Evolutionary conservation across 2,329 filamentous ascomycete species (phyloP).

Genomic region (Taxawa tesnikishii): DNA sequence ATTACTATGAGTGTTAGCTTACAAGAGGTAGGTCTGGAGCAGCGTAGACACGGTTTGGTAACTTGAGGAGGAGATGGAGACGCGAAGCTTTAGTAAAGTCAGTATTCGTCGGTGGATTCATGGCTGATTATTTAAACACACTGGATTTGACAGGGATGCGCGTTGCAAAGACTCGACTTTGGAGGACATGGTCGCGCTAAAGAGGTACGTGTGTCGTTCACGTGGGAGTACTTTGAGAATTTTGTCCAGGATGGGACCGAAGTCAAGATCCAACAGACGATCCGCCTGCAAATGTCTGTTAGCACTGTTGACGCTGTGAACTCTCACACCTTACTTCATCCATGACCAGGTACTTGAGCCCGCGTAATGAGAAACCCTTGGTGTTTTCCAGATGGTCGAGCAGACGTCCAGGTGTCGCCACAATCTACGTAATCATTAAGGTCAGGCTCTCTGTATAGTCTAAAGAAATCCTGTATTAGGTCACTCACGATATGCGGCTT

Average conservation of each 20-base stretch:
- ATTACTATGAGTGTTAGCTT: too few species aligned
- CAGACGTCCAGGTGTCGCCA: constrained; percentile 80
- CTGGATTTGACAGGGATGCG: constrained; percentile 74
- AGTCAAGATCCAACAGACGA: constrained; percentile 82
- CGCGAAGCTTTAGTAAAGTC: too few species aligned
- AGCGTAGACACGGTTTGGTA: constrained; percentile 89
- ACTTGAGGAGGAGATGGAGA: constrained; percentile 70
- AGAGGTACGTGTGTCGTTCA: constrained; percentile 71
- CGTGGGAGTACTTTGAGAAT: constrained; percentile 78
- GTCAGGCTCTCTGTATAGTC: too few species aligned
- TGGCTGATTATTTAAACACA: too few species aligned
- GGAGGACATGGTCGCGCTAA: constrained; percentile 86
- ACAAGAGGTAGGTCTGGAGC: constrained; percentile 77
- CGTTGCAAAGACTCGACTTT: constrained; percentile 90
- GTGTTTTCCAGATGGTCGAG: constrained; percentile 94
- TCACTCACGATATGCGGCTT: constrained; percentile 89
- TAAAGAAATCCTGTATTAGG: too few species aligned
- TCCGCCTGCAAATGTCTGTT: too few species aligned
- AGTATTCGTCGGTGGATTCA: too few species aligned
- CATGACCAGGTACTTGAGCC: constrained; percentile 81
- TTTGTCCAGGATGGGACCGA: constrained; percentile 84
- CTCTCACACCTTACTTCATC: too few species aligned
- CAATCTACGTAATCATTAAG: too few species aligned
- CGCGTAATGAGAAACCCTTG: constrained; percentile 78
- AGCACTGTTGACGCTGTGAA: too few species aligned